Percentiles rank a stretch among this genome's conserved stretches.
phyloP scores from a whole-genome alignment of 2,329 filamentous ascomycete species.

The Aspergillus chevalieri region DNA sequence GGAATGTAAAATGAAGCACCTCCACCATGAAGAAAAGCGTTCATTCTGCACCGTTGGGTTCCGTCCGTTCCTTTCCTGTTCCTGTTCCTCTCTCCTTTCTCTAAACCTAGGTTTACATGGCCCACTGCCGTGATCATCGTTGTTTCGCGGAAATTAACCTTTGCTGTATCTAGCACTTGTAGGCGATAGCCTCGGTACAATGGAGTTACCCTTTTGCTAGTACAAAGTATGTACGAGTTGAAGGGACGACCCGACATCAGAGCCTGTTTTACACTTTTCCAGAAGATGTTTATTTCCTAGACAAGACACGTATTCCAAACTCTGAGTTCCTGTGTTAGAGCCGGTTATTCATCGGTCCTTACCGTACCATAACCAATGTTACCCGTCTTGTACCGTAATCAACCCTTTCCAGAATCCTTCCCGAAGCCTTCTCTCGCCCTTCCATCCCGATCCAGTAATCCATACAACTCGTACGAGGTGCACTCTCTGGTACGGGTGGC shows the following conservation, averaged over 20 bases:
- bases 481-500: background rate
- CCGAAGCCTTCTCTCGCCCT: background rate
- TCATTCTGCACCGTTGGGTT: slow-evolving; percentile 17
- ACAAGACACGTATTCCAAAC: too few species aligned
- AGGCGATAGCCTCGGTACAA: too few species aligned
- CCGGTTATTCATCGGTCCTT: background rate
- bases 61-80: background rate
- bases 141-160: too few species aligned
- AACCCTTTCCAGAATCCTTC: background rate
- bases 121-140: too few species aligned
- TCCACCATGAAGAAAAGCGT: slow-evolving; percentile 12
- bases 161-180: too few species aligned
- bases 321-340: background rate
- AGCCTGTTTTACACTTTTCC: too few species aligned
- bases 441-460: background rate
- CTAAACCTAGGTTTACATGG: too few species aligned
- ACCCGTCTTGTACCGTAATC: background rate
- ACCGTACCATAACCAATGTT: background rate
- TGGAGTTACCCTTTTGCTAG: too few species aligned
- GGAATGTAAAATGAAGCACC: background rate
- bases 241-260: too few species aligned
- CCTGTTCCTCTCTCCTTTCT: background rate
- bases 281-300: too few species aligned
- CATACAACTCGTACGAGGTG: background rate
- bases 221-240: too few species aligned